A percentile compares a stretch with the other conserved stretches of the same genome.
phyloP scores from a whole-genome alignment of 2,329 filamentous ascomycete species.

The Hymenoscyphus linearis region DNA sequence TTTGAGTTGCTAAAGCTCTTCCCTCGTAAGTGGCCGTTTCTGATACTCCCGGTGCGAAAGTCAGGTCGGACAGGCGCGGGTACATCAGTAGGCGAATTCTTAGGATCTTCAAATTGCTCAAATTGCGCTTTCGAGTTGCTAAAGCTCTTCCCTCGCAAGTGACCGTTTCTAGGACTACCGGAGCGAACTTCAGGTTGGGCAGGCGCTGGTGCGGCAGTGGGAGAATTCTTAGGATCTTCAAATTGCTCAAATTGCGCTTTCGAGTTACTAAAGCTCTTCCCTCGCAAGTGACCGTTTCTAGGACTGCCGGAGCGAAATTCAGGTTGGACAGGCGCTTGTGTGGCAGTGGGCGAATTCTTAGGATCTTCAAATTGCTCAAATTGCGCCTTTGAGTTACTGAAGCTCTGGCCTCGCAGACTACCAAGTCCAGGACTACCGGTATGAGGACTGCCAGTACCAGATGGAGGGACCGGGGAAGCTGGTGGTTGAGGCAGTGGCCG shows the following conservation, averaged over 20 bases:
- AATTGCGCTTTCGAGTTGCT: too few species aligned
- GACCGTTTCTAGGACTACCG: constrained; percentile 26
- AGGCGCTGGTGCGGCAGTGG: too few species aligned
- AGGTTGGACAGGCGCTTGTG: too few species aligned
- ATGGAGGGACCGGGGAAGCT: constrained; percentile 38
- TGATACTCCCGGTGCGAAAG: constrained; percentile 27
- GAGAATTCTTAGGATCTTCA: constrained; percentile 29
- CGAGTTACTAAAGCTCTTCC: too few species aligned
- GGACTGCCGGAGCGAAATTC: constrained; percentile 27
- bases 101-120: constrained; percentile 45
- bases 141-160: constrained; percentile 27
- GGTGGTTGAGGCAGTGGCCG: constrained; percentile 68
- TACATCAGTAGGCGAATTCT: too few species aligned
- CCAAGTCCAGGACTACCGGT: constrained; percentile 26
- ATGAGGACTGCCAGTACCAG: constrained; percentile 9
- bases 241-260: constrained; percentile 39
- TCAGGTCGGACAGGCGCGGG: too few species aligned
- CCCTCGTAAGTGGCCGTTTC: constrained; percentile 29
- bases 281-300: constrained; percentile 29
- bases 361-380: constrained; percentile 45
- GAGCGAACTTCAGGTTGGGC: constrained; percentile 12
- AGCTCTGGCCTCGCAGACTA: constrained; percentile 32
- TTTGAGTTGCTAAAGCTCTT: too few species aligned
- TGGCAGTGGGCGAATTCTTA: too few species aligned
- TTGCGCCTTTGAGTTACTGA: too few species aligned